Evolutionary conservation across 768 basidiomycete species (phyloP).

Genomic region (Termitomyces sp.): DNA sequence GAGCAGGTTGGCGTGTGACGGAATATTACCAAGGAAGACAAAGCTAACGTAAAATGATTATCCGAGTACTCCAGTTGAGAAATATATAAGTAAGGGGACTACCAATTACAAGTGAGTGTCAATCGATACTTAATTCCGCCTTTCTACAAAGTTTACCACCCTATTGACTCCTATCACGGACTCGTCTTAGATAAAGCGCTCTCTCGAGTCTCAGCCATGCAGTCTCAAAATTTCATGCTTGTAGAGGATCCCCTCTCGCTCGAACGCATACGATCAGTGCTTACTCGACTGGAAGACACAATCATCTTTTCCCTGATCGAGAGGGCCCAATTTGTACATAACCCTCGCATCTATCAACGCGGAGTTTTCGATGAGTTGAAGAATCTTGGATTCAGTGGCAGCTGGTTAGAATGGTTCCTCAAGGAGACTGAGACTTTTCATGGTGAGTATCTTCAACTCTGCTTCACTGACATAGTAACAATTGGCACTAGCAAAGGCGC

Average conservation of each 20-base stretch:
- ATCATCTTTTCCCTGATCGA: conserved; percentile 99
- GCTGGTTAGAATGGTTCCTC: conserved; percentile 98
- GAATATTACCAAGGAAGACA: neutral
- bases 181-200: neutral
- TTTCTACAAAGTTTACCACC: neutral
- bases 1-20: neutral
- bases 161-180: neutral
- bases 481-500: conserved; percentile 69
- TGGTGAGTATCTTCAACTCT: conserved; percentile 47
- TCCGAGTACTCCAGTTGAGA: neutral
- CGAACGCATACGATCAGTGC: conserved; percentile 81
- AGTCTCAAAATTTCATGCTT: conserved; percentile 64
- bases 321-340: conserved; percentile 94
- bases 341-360: conserved; percentile 80
- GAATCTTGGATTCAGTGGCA: conserved; percentile 70
- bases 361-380: conserved; percentile 76
- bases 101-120: neutral
- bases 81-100: neutral
- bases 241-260: conserved; percentile 81
- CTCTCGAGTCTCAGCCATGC: conserved; percentile 28
- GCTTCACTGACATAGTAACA: conserved; percentile 1
- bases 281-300: conserved; percentile 92
- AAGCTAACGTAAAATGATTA: neutral
- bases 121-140: neutral
- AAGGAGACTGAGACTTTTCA: conserved; percentile 94